Percentiles rank a stretch among this genome's conserved stretches.
phyloP scores from a whole-genome alignment of 495 filamentous ascomycete species.

The Trichocladium uniseriatum region DNA sequence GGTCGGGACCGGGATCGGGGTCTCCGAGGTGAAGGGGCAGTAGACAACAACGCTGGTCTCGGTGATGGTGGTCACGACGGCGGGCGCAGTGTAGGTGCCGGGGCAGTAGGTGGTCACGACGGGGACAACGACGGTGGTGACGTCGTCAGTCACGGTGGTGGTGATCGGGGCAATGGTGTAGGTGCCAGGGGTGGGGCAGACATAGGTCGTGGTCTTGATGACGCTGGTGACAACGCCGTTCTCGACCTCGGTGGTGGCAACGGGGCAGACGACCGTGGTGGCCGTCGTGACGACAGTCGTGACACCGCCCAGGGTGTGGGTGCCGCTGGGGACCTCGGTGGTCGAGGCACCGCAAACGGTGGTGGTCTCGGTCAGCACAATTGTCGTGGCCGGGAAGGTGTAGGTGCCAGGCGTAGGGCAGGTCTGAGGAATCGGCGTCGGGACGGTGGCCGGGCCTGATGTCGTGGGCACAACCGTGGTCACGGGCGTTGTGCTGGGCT shows the following conservation, averaged over 20 bases:
- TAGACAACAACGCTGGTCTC: conserved; percentile 58
- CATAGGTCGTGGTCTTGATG: conserved; percentile 63
- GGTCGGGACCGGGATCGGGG: conserved; percentile 17
- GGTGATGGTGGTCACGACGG: conserved; percentile 57
- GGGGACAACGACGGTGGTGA: conserved; percentile 55
- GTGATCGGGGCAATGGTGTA: conserved; percentile 72
- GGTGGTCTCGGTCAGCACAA: conserved; percentile 56
- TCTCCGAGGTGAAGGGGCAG: conserved; percentile 53
- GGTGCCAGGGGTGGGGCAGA: conserved; percentile 69
- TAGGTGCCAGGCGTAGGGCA: conserved; percentile 66
- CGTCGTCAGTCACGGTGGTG: conserved; percentile 46
- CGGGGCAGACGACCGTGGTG: conserved; percentile 66
- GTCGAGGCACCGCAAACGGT: conserved; percentile 58
- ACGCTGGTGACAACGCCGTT: conserved; percentile 59
- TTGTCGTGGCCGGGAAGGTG: conserved; percentile 69
- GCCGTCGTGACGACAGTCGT: conserved; percentile 61
- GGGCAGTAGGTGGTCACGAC: conserved; percentile 55
- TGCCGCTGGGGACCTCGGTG: conserved; percentile 54
- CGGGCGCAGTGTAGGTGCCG: conserved; percentile 65
- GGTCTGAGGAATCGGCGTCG: conserved; percentile 56
- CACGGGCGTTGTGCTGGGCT: background rate
- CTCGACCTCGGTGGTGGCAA: conserved; percentile 55
- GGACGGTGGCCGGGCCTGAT: conserved; percentile 38
- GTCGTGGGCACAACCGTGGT: conserved; percentile 12
- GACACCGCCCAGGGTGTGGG: conserved; percentile 66